These are phyloP conservation scores for Novymonas esmeraldas DNA, from an alignment of 208 protist species.

Conservation along the genomic window DNA sequence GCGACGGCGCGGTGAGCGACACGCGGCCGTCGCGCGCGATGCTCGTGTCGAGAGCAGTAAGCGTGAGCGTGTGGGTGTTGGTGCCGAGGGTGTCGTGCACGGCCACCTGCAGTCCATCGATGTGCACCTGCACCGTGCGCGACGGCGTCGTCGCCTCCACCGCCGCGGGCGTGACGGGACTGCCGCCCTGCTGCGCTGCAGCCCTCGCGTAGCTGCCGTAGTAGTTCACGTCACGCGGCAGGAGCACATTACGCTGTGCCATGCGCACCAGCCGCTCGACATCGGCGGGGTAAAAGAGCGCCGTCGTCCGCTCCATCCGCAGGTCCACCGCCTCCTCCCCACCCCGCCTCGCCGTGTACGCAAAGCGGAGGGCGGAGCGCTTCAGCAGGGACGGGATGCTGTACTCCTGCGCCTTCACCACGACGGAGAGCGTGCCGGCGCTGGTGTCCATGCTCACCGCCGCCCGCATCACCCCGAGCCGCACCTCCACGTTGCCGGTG, in stretches of 20 bases:
- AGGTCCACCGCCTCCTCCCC: slow-evolving; percentile 34
- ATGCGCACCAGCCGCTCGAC: slow-evolving; percentile 67
- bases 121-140: slow-evolving; percentile 54
- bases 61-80: slow-evolving; percentile 64
- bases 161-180: not conserved
- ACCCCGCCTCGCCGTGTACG: slow-evolving; percentile 26
- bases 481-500: slow-evolving; percentile 54
- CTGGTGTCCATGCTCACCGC: slow-evolving; percentile 51
- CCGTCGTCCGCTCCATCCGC: slow-evolving; percentile 58
- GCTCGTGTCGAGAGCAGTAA: slow-evolving; percentile 41
- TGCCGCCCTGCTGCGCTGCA: not conserved
- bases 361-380: slow-evolving; percentile 52
- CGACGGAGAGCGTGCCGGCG: slow-evolving; percentile 30
- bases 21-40: slow-evolving; percentile 45
- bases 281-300: slow-evolving; percentile 57
- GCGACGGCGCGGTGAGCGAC: slow-evolving; percentile 36
- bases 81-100: slow-evolving; percentile 64
- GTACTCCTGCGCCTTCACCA: slow-evolving; percentile 65
- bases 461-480: slow-evolving; percentile 73
- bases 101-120: slow-evolving; percentile 50
- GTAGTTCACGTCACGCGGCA: slow-evolving; percentile 52
- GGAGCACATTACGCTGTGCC: slow-evolving; percentile 64
- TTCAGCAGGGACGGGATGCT: slow-evolving; percentile 71
- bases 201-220: slow-evolving; percentile 38
- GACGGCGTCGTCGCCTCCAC: not conserved